phyloP scores from a whole-genome alignment of 208 protist species.

The Leptomonas pyrrhocoris region DNA sequence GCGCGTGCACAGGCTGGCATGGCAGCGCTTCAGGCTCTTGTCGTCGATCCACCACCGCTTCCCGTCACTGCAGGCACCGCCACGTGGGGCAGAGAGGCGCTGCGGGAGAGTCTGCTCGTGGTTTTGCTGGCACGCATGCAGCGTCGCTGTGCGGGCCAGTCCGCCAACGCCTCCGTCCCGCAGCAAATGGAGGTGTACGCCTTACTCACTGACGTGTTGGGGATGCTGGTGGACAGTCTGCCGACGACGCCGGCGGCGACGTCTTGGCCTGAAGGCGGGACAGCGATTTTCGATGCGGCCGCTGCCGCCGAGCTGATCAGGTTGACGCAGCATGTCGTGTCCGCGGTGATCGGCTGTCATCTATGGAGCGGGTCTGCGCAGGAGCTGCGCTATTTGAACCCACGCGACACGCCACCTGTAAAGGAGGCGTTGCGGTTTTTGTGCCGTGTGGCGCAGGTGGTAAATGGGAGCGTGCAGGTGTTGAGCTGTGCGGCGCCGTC shows the following conservation, averaged over 20 bases:
- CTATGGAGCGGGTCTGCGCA: constrained; percentile 27
- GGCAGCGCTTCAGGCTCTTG: constrained; percentile 17
- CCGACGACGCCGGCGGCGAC: constrained; percentile 1
- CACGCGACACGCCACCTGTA: constrained; percentile 9
- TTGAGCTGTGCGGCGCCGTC: not conserved
- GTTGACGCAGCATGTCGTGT: constrained; percentile 14
- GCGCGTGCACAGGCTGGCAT: not conserved
- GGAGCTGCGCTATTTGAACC: constrained; percentile 25
- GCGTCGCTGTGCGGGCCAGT: constrained; percentile 26
- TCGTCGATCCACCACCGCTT: constrained; percentile 1
- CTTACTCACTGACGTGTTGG: constrained; percentile 16
- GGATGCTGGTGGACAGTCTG: not conserved
- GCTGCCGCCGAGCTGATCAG: constrained; percentile 1
- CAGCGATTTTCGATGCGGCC: not conserved
- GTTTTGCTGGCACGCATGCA: constrained; percentile 23
- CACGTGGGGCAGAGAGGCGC: constrained; percentile 5
- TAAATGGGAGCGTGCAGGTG: constrained; percentile 4
- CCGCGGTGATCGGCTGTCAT: constrained; percentile 2
- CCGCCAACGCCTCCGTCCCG: constrained; percentile 10
- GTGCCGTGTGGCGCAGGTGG: constrained; percentile 12
- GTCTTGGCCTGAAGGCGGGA: not conserved
- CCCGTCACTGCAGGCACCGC: not conserved
- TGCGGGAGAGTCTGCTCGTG: constrained; percentile 18
- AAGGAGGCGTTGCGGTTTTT: constrained; percentile 25
- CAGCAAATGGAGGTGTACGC: constrained; percentile 17